Conservation (phyloP, 1,284 basidiomycete species). For the Fistulinella staudtii region DNA sequence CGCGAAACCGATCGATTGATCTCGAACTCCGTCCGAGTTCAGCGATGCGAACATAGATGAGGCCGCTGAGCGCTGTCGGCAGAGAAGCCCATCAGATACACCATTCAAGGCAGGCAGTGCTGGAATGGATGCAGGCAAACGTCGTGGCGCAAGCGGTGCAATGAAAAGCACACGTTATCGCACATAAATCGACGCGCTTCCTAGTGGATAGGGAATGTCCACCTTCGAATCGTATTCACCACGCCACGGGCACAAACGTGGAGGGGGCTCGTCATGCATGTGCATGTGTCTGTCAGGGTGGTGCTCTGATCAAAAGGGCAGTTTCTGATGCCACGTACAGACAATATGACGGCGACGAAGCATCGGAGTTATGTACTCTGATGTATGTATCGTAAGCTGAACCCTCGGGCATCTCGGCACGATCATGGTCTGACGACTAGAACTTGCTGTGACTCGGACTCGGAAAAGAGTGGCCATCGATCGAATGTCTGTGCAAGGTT, state of each 20-base stretch:
- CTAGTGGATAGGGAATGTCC: background rate
- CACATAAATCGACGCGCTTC: too few species aligned
- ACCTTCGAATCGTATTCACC: background rate
- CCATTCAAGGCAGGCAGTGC: background rate
- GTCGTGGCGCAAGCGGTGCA: background rate
- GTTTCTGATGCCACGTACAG: constrained; percentile 6
- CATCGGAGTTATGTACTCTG: constrained; percentile 2
- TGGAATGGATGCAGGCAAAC: background rate
- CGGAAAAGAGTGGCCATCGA: too few species aligned
- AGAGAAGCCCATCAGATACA: too few species aligned
- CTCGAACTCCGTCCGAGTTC: constrained; percentile 4
- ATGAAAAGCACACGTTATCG: too few species aligned
- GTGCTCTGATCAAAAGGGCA: constrained; percentile 2
- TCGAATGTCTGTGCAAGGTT: background rate
- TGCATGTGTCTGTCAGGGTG: constrained; percentile 2
- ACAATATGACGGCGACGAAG: constrained; percentile 5
- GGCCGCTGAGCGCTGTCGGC: background rate
- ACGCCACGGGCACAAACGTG: constrained; percentile 11
- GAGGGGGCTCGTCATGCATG: constrained; percentile 4
- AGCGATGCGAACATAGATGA: constrained; percentile 3
- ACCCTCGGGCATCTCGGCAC: constrained; percentile 3
- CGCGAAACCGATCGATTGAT: background rate
- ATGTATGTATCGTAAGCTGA: background rate
- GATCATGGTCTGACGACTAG: too few species aligned
- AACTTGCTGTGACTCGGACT: too few species aligned